Conservation (phyloP, 1,284 basidiomycete species). For the Rugosomyces carneus region DNA sequence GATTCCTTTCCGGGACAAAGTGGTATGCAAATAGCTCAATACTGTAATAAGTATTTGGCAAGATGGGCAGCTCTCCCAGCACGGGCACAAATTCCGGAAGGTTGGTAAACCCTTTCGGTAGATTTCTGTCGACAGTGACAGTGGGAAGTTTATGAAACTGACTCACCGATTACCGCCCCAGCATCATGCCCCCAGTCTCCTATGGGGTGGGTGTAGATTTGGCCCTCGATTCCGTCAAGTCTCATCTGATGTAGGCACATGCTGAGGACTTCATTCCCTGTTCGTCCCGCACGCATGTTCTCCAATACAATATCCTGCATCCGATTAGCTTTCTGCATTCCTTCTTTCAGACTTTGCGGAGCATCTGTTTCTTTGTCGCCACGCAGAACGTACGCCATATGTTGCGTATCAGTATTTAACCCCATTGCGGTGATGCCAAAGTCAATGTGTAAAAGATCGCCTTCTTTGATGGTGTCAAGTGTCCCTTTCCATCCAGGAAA, state of each 20-base stretch:
- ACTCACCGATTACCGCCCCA: slow-evolving; percentile 44
- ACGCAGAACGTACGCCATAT: slow-evolving; percentile 50
- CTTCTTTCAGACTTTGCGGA: slow-evolving; percentile 37
- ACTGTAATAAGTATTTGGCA: slow-evolving; percentile 44
- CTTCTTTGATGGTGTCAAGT: slow-evolving; percentile 34
- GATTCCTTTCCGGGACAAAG: slow-evolving; percentile 43
- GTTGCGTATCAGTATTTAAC: slow-evolving; percentile 52
- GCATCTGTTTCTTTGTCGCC: slow-evolving; percentile 30
- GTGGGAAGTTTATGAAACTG: neutral
- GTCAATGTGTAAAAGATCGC: slow-evolving; percentile 49
- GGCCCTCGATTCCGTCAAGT: slow-evolving; percentile 38
- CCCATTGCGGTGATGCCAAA: slow-evolving; percentile 49
- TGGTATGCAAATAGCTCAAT: slow-evolving; percentile 47
- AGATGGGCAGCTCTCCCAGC: slow-evolving; percentile 37
- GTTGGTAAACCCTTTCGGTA: slow-evolving; percentile 37
- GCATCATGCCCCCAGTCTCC: slow-evolving; percentile 54
- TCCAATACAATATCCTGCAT: slow-evolving; percentile 45
- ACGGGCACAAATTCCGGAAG: slow-evolving; percentile 39
- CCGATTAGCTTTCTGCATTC: slow-evolving; percentile 40
- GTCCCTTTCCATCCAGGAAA: slow-evolving; percentile 43
- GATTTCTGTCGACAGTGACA: neutral
- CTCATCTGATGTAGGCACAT: slow-evolving; percentile 37
- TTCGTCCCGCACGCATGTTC: slow-evolving; percentile 39
- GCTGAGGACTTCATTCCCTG: slow-evolving; percentile 42
- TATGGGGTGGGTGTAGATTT: slow-evolving; percentile 48